A percentile compares a stretch with the other conserved stretches of the same genome.
phyloP scores from a whole-genome alignment of 108 stramenopile genomes.

The Skeletonema marinoi region DNA sequence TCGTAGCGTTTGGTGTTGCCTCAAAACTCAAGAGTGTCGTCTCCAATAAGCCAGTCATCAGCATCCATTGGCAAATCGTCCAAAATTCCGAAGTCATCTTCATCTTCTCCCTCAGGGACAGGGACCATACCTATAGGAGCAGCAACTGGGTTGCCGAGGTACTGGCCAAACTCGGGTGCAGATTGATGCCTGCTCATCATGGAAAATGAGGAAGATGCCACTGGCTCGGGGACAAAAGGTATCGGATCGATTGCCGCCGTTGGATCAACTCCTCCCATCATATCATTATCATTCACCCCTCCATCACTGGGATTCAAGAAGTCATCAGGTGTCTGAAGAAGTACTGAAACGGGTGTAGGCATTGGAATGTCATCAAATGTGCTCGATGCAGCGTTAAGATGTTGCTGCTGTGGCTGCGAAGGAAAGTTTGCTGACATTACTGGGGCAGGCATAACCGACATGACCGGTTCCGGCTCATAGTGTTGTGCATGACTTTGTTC shows the following conservation, averaged over 20 bases:
- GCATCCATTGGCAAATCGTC: constrained; percentile 38
- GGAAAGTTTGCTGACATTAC: background rate
- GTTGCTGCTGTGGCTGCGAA: background rate
- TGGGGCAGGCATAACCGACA: background rate
- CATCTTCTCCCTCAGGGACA: constrained; percentile 19
- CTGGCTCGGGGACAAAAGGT: background rate
- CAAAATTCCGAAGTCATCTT: constrained; percentile 20
- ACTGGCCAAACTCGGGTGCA: constrained; percentile 22
- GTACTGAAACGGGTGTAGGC: constrained; percentile 52
- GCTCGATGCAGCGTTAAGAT: background rate
- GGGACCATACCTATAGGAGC: constrained; percentile 22
- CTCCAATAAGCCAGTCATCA: constrained; percentile 48
- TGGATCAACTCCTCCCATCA: constrained; percentile 18
- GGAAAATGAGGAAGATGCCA: background rate
- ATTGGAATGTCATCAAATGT: constrained; percentile 46
- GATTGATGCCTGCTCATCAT: constrained; percentile 21
- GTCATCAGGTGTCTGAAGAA: constrained; percentile 46
- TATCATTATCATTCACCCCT: background rate
- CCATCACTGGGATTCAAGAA: constrained; percentile 21
- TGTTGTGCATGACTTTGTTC: background rate
- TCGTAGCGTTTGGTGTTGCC: background rate
- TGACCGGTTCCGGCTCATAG: background rate
- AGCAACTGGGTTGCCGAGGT: background rate
- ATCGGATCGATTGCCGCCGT: background rate
- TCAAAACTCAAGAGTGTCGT: constrained; percentile 5